Evolutionary conservation across 805 yeast genomes (phyloP).

Genomic region (Candida maesae): DNA sequence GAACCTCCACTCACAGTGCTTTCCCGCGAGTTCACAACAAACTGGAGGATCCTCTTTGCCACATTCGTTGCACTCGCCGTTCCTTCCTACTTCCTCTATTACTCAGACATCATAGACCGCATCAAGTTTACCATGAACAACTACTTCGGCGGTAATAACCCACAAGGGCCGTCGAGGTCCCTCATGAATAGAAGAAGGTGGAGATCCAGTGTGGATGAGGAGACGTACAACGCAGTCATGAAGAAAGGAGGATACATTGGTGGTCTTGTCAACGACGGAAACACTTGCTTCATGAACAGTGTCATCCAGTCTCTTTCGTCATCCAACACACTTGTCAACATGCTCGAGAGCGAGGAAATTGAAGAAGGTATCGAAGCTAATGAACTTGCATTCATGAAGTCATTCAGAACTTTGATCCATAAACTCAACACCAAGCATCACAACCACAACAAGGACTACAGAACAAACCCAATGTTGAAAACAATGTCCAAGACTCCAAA

Average conservation of each 20-base stretch:
- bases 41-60: slow-evolving; percentile 12
- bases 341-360: slow-evolving; percentile 42
- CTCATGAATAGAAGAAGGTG: not conserved
- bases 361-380: slow-evolving; percentile 16
- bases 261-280: slow-evolving; percentile 86
- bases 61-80: slow-evolving; percentile 7
- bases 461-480: slow-evolving; percentile 55
- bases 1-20: slow-evolving; percentile 8
- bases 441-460: slow-evolving; percentile 50
- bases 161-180: not conserved
- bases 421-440: slow-evolving; percentile 57
- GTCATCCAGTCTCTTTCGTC: slow-evolving; percentile 83
- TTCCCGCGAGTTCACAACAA: slow-evolving; percentile 10
- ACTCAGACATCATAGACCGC: not conserved
- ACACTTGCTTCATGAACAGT: slow-evolving; percentile 92
- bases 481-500: slow-evolving; percentile 77
- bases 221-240: slow-evolving; percentile 34
- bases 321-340: slow-evolving; percentile 54
- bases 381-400: slow-evolving; percentile 45
- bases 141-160: slow-evolving; percentile 3
- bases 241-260: slow-evolving; percentile 73
- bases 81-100: slow-evolving; percentile 9
- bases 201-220: slow-evolving; percentile 9
- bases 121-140: slow-evolving; percentile 6
- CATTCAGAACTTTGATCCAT: slow-evolving; percentile 48